These are phyloP conservation scores for Candolleomyces efflorescens DNA, from an alignment of 768 basidiomycete species.

Conservation along the genomic window DNA sequence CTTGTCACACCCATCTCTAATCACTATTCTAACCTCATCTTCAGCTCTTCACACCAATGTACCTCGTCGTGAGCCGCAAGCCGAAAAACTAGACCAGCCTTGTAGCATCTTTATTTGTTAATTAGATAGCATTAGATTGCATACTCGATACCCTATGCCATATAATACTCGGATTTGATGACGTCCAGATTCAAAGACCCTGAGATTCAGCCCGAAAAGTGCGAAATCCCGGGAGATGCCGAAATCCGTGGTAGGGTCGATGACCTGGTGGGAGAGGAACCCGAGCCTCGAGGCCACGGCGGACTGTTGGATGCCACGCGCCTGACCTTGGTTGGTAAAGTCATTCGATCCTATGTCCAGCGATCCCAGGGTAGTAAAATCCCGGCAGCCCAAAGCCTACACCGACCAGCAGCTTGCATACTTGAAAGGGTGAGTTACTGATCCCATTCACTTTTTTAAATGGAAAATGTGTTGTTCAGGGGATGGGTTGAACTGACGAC, in stretches of 20 bases:
- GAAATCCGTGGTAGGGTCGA: conserved; percentile 2
- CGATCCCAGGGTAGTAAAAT: conserved; percentile 63
- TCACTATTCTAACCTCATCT: conserved; percentile 13
- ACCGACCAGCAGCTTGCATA: conserved; percentile 60
- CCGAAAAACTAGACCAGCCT: conserved; percentile 37
- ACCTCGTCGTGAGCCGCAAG: conserved; percentile 60
- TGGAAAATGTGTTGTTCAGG: background rate
- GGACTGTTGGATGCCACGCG: background rate
- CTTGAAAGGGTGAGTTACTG: conserved; percentile 39
- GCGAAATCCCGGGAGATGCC: conserved; percentile 11
- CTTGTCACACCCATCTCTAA: background rate
- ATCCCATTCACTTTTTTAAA: background rate
- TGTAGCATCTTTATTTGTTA: conserved; percentile 8
- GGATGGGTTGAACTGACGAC: too few relatives aligned
- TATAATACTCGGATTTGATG: conserved; percentile 6
- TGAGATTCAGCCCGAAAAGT: background rate
- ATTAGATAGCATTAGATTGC: background rate
- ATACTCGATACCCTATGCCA: conserved; percentile 6
- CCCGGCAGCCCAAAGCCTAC: conserved; percentile 61
- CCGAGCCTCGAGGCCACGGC: background rate
- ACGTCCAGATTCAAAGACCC: conserved; percentile 1
- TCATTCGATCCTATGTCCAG: conserved; percentile 30
- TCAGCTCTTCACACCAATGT: conserved; percentile 91
- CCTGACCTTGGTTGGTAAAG: conserved; percentile 16
- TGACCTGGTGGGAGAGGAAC: too few relatives aligned